Base-by-base conservation (phyloP, 441 rosid genomes). In the Arabidopsis hybrid region DNA sequence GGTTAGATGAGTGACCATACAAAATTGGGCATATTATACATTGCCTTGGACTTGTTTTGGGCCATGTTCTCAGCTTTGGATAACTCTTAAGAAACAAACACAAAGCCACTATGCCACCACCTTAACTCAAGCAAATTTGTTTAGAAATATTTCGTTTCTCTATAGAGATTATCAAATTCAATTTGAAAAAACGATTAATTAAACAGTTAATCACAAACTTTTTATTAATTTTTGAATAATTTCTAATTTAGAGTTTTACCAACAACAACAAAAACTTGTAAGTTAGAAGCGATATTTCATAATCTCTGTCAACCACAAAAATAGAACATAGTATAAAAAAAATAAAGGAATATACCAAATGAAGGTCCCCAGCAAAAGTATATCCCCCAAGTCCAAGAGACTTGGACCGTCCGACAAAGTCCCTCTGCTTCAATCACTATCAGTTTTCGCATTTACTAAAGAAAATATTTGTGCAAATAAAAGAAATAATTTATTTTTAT, bases 321-420 rank as follows among this genome's bases (percentile, higher is more conserved):
- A 67, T 26, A 68, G 2, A 61, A 45, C 59, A 68, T 61, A 16
- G 31, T 43, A 42, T 9, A 16, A 4, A 57, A 43, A 35, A 14
- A 17, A 42, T 12, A 11, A 29, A 31, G 60, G 75, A 70, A 76
- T 76, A 76, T 76, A 76, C 79, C 66, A 57, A 35, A 47, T 0
- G 71, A 76, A 76, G 74, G 53, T 47, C 46, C 47, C 67, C 9
- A 39, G 61, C 61, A 57, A 64, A 70, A 70, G 80, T 32, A 76
- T 70, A 76, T 76, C 34, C 80, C 61, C 66, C 60, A 42, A 55
- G 14, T 17, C 38, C 38, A 55, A 18, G 38, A 64, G 53, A 31
- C 50, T 69, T 76, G 57, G 58, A 60, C 31, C 2, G 26, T 53
- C 56, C 43, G 64, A 67, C 50, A 68, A 43, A 52, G 10, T 17